Percentiles rank a stretch among this genome's conserved stretches.
These are phyloP conservation scores for Macadamia tetraphylla DNA, from an alignment of 164 flowering plant genomes.

Conservation along the genomic window DNA sequence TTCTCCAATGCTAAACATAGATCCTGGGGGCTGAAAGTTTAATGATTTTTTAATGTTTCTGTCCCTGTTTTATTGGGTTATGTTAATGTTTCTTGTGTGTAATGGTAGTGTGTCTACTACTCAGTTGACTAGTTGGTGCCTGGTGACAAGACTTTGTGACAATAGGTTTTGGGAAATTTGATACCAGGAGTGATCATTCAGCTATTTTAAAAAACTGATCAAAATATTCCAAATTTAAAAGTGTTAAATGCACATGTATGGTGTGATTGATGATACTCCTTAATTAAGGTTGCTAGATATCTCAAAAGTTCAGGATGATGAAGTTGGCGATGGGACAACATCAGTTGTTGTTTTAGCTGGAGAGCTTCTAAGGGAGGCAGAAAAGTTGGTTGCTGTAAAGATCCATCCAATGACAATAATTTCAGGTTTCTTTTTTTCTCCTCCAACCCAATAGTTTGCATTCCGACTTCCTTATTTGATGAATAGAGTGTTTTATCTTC, in stretches of 20 bases:
- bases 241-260: background rate
- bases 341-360: slow-evolving; percentile 99
- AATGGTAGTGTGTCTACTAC: background rate
- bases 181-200: background rate
- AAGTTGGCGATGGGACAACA: slow-evolving; percentile 99
- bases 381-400: slow-evolving; percentile 76
- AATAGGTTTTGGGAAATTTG: background rate
- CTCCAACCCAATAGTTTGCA: too few relatives aligned
- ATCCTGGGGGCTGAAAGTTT: too few relatives aligned
- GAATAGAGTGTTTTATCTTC: too few relatives aligned
- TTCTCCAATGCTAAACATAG: too few relatives aligned
- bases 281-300: slow-evolving; percentile 49
- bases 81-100: background rate
- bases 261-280: slow-evolving; percentile 19
- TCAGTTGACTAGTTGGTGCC: background rate
- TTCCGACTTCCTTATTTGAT: too few relatives aligned
- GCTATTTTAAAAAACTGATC: too few relatives aligned
- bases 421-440: slow-evolving; percentile 43
- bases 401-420: slow-evolving; percentile 98
- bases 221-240: background rate
- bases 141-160: background rate
- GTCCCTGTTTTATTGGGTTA: background rate
- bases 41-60: background rate
- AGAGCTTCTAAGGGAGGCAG: slow-evolving; percentile 92
- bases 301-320: slow-evolving; percentile 98